These are phyloP conservation scores for Fusarium staphyleae DNA, from an alignment of 2,329 filamentous ascomycete species.

Conservation along the genomic window DNA sequence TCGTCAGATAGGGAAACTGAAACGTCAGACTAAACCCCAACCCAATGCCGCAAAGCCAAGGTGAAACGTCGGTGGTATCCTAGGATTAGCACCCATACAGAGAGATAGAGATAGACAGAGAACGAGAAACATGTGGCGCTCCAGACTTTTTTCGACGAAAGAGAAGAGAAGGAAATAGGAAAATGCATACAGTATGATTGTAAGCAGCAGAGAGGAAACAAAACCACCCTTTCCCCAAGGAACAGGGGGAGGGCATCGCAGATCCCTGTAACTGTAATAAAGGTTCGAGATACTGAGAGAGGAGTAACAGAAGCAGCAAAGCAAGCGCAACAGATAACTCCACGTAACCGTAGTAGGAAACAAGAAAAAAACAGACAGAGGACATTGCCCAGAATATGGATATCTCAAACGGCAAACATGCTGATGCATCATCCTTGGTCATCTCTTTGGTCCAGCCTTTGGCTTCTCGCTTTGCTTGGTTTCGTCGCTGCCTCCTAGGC, in stretches of 20 bases:
- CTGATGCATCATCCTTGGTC: conserved; percentile 29
- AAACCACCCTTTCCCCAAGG: conserved; percentile 21
- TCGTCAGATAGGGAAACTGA: conserved; percentile 37
- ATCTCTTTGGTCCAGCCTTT: conserved; percentile 35
- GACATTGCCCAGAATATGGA: conserved; percentile 27
- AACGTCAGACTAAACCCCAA: conserved; percentile 37
- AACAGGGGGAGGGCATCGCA: conserved; percentile 29
- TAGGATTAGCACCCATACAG: conserved; percentile 40
- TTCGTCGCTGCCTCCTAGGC: conserved; percentile 52
- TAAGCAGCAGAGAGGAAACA: conserved; percentile 43
- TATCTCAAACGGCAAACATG: conserved; percentile 34
- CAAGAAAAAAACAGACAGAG: conserved; percentile 33
- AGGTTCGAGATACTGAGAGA: conserved; percentile 34
- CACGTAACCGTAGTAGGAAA: conserved; percentile 34
- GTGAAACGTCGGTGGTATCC: conserved; percentile 41
- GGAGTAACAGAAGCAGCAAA: conserved; percentile 36
- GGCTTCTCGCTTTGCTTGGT: conserved; percentile 34
- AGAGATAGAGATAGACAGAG: conserved; percentile 28
- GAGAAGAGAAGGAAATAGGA: conserved; percentile 38
- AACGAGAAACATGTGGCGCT: conserved; percentile 35
- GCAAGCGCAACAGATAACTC: conserved; percentile 32
- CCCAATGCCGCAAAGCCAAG: conserved; percentile 36
- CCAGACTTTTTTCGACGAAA: conserved; percentile 40
- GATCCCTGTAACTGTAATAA: conserved; percentile 29
- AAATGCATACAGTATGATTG: conserved; percentile 38